A percentile compares a stretch with the other conserved stretches of the same genome.
These are phyloP conservation scores for Fusarium siculi DNA, from an alignment of 2,329 filamentous ascomycete species.

Conservation along the genomic window DNA sequence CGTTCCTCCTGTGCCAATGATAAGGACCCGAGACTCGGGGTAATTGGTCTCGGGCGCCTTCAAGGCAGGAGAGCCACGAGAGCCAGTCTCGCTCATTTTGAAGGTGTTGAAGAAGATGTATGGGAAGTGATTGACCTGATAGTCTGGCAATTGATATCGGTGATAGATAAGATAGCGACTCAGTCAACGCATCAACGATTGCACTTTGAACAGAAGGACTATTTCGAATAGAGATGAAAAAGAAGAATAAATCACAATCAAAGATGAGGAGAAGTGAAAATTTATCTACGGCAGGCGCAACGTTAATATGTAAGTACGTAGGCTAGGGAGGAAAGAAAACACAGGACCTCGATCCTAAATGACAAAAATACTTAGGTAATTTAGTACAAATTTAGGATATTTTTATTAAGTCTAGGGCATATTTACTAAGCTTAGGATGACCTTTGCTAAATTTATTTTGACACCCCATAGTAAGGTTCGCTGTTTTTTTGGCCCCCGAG, in stretches of 20 bases:
- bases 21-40: constrained; percentile 83
- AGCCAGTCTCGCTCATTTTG: constrained; percentile 24
- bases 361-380: too few relatives aligned
- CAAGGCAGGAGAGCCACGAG: constrained; percentile 17
- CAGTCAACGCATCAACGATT: constrained; percentile 3
- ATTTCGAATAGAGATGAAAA: background rate
- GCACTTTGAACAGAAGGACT: background rate
- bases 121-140: background rate
- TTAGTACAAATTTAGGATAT: too few relatives aligned
- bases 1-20: constrained; percentile 90
- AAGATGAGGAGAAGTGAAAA: constrained; percentile 16
- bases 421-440: too few relatives aligned
- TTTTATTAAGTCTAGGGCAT: too few relatives aligned
- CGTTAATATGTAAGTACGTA: background rate
- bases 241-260: background rate
- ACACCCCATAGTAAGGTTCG: too few relatives aligned
- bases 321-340: too few relatives aligned
- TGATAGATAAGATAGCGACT: constrained; percentile 18
- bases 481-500: too few relatives aligned
- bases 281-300: constrained; percentile 25
- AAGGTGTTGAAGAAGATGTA: background rate
- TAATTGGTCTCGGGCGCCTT: constrained; percentile 47
- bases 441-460: too few relatives aligned
- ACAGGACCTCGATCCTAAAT: too few relatives aligned
- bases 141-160: background rate